These are phyloP conservation scores for Psilocybe azurescens DNA, from an alignment of 768 basidiomycete genomes.

Conservation along the genomic window DNA sequence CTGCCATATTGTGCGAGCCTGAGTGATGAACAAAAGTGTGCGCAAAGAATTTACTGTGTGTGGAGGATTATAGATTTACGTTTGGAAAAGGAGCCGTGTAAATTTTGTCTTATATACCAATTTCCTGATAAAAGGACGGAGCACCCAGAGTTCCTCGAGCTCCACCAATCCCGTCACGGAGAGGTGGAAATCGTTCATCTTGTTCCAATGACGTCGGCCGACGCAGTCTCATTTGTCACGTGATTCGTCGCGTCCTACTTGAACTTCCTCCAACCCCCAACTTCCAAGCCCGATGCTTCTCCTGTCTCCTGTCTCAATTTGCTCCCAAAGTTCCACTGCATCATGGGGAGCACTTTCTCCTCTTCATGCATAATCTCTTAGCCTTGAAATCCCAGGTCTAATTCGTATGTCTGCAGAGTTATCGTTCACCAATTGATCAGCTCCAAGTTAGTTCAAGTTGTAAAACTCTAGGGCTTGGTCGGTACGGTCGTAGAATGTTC, in stretches of 20 bases:
- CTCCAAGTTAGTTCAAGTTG: too few relatives aligned
- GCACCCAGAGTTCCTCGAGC: slow-evolving; percentile 11
- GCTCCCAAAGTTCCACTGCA: too few relatives aligned
- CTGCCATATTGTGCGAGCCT: slow-evolving; percentile 29
- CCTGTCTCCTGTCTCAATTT: neutral
- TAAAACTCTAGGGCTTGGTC: too few relatives aligned
- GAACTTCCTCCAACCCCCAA: neutral
- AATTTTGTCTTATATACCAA: slow-evolving; percentile 23
- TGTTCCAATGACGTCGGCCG: slow-evolving; percentile 30
- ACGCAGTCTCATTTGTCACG: slow-evolving; percentile 20
- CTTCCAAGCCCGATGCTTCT: neutral
- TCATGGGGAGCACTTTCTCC: too few relatives aligned
- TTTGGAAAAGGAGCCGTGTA: neutral
- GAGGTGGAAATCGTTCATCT: slow-evolving; percentile 17
- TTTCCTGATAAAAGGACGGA: slow-evolving; percentile 9
- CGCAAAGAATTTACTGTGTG: slow-evolving; percentile 3
- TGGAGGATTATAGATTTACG: neutral
- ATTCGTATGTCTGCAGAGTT: too few relatives aligned
- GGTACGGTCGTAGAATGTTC: too few relatives aligned
- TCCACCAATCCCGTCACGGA: slow-evolving; percentile 30
- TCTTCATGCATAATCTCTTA: too few relatives aligned
- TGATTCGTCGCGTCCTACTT: slow-evolving; percentile 21
- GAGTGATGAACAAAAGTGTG: slow-evolving; percentile 5
- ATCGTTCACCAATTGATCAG: too few relatives aligned
- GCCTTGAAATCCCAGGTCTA: too few relatives aligned